Evolutionary conservation across 2,329 filamentous ascomycete genomes (phyloP), one percentile per base, ranked within the genome.

Genomic region (Pezicula carpinea): DNA sequence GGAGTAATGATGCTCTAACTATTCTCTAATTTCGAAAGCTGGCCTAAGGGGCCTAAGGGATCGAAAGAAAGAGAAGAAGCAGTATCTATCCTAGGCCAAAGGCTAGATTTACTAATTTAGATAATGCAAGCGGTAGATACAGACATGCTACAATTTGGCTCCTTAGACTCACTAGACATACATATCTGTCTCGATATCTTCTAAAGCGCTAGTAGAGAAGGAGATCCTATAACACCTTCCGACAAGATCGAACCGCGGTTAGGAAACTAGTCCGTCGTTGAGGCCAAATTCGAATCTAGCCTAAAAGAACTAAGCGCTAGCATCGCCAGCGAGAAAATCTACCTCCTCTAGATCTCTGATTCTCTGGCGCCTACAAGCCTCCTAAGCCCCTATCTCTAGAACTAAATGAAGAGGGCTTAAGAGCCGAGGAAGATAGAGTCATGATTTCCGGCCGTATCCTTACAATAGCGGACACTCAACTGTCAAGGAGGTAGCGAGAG

Each of bases 161-260:
- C 82, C 1, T 82, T 84, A 0, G 85, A 90, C 58, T 72, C 79
- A 0, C 72, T 77, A 0, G 90, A 91, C 51, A 70, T 89, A 10
- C 86, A 87, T 0, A 68, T 91, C 0, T 91, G 86, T 54, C 74
- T 92, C 1, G 86, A 92, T 56, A 90, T 85, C 0, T 91, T 91
- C 66, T 85, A 91, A 60, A 83, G 78, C 2, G 83, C 79, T 0
- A 86, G 85, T 0, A 78, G 82, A 1, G 85, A 91, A 60, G 86
- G 72, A 0, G 85, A 90, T 54, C 87, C 87, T 0, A 83, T 77
- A 0, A 87, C 83, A 0, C 45, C 63, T 1, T 81, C 78, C 0
- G 85, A 86, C 0, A 56, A 80, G 2, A 64, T 82, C 1, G 77
- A 83, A 48, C 65, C 0, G 64, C 66, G 0, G 29, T 60, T 0